Evolutionary conservation across 2,329 filamentous ascomycete species (phyloP).

Genomic region (Pseudogymnoascus sp.): DNA sequence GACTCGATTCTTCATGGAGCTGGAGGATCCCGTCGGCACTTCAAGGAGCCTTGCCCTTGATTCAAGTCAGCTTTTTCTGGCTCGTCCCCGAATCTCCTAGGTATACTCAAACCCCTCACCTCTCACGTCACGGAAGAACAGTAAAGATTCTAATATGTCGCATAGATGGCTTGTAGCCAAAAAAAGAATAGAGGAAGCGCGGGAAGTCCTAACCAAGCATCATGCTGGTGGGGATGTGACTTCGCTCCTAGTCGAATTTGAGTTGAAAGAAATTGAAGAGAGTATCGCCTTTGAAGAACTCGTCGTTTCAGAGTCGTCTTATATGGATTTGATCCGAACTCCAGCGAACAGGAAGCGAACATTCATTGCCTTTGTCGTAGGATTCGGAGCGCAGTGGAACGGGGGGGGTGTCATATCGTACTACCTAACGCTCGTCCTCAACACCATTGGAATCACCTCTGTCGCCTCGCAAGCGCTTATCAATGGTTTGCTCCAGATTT

Average conservation of each 20-base stretch:
- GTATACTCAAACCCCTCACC: background rate
- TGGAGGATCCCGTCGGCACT: slow-evolving; percentile 37
- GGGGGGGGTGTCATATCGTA: slow-evolving; percentile 22
- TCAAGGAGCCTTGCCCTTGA: slow-evolving; percentile 40
- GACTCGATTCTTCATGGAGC: slow-evolving; percentile 29
- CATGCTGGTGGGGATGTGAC: slow-evolving; percentile 42
- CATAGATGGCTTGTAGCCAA: slow-evolving; percentile 40
- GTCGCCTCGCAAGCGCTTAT: slow-evolving; percentile 17
- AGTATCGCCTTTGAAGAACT: slow-evolving; percentile 38
- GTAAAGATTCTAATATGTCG: slow-evolving; percentile 45
- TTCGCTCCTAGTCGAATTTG: slow-evolving; percentile 39
- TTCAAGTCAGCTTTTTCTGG: slow-evolving; percentile 25
- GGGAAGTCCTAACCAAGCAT: slow-evolving; percentile 44
- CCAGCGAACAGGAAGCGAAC: slow-evolving; percentile 19
- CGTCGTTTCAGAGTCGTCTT: slow-evolving; percentile 31
- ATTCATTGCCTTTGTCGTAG: slow-evolving; percentile 18
- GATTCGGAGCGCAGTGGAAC: slow-evolving; percentile 21
- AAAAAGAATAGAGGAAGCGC: slow-evolving; percentile 45
- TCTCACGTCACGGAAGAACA: slow-evolving; percentile 3
- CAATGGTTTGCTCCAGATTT: slow-evolving; percentile 20
- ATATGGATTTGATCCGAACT: slow-evolving; percentile 29
- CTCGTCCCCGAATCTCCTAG: background rate
- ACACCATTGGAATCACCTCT: slow-evolving; percentile 19
- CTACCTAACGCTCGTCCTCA: slow-evolving; percentile 20
- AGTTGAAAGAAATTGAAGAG: slow-evolving; percentile 42